phyloP scores from a whole-genome alignment of 169 alveolate species.

The Plasmodium gonderi region DNA sequence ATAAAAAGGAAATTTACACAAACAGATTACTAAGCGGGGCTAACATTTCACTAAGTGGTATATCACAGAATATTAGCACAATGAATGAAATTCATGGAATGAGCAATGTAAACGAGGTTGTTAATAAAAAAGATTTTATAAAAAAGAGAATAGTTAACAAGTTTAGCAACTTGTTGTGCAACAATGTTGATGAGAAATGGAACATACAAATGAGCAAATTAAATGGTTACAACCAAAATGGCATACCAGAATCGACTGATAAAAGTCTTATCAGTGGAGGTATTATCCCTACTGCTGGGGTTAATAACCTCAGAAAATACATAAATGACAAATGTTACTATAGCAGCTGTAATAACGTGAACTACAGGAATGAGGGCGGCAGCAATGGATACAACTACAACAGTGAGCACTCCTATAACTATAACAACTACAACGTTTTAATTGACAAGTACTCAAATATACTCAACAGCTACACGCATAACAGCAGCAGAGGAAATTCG shows the following conservation, averaged over 20 bases:
- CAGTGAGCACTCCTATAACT: neutral
- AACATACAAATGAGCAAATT: neutral
- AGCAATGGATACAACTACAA: neutral
- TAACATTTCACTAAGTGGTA: neutral
- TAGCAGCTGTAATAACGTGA: neutral
- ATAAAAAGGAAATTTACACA: constrained; percentile 14
- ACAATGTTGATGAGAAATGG: constrained; percentile 10
- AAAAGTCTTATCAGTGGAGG: neutral
- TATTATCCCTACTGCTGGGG: neutral
- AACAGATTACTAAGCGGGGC: neutral
- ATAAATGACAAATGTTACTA: neutral
- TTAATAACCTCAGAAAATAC: neutral
- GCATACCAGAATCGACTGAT: neutral
- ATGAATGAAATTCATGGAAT: constrained; percentile 13
- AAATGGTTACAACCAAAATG: constrained; percentile 4
- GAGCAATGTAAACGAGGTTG: neutral
- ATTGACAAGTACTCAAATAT: constrained; percentile 70
- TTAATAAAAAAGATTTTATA: constrained; percentile 2
- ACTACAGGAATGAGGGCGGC: neutral
- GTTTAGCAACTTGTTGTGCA: constrained; percentile 40
- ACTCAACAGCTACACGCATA: constrained; percentile 40
- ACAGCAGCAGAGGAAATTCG: neutral
- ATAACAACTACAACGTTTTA: constrained; percentile 30
- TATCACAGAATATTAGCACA: constrained; percentile 1
- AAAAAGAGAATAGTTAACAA: constrained; percentile 51